Evolutionary conservation across 345 rosid genomes (phyloP), one percentile per base, ranked within the genome.

Genomic region (Hevea brasiliensis): DNA sequence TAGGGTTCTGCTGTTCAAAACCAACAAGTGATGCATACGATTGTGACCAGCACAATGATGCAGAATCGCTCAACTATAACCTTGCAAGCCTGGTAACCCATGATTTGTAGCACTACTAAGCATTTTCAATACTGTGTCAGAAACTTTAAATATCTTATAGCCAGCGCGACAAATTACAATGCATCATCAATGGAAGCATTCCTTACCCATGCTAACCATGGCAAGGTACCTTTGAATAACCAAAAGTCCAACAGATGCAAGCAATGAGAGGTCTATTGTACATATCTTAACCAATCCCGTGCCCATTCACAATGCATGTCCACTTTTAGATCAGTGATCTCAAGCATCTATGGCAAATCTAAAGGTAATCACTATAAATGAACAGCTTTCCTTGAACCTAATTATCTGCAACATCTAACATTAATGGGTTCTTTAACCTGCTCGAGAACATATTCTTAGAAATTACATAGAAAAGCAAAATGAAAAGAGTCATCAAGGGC

Each of bases 331-430:
- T 51, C 15, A 9, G 32, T 35, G 27, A 68, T 13, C 15, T 68
- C 40, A 44, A 56, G 65, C 59, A 61, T 73, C 58, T 68, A 32
- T 32, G 42, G 7, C 65, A 62, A 32, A 72, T 73, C 55, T 24
- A 66, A 27, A 47, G 67, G 24, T 69, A 72, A 78, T 70, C 75
- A 63, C 75, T 62, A 61, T 44, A 45, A 65, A 6, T 56, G 20
- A 48, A 47, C 74, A 72, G 37, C 73, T 63, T 65, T 61, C 42
- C 64, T 65, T 61, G 17, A 65, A 48, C 67, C 85, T 81, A 75
- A 58, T 72, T 65, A 76, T 78, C 79, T 77, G 24, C n/a, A 24
- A 66, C 67, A 68, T 51, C 85, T 74, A 75, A n/a, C 73, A 72
- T 54, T 58, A 66, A 78, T 27, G 37, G 64, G 62, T 71, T 72